Percentiles rank a stretch among this genome's conserved stretches.
Conservation (phyloP, 139 green algal genomes). For the Haematococcus lacustris region DNA sequence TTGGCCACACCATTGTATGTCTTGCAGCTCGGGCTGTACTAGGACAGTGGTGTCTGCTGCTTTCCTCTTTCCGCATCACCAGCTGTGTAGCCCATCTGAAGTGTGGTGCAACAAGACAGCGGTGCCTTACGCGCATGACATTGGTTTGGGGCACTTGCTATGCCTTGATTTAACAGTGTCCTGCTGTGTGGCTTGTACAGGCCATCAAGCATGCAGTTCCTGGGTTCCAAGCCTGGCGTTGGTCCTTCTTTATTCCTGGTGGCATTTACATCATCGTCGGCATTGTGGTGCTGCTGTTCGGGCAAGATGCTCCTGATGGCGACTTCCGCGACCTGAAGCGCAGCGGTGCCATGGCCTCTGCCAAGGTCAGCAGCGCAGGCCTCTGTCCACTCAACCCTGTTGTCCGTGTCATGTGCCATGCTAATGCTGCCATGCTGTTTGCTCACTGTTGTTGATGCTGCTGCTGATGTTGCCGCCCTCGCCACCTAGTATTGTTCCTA, state of each 20-base stretch:
- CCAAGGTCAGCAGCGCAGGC: constrained; percentile 12
- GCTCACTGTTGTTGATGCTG: no score
- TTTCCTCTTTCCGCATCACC: no score
- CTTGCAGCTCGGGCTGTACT: no score
- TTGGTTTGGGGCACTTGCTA: no score
- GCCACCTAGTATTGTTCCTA: not conserved
- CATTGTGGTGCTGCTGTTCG: constrained; percentile 41
- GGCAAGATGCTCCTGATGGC: constrained; percentile 81
- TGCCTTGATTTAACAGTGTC: no score
- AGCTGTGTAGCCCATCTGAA: no score
- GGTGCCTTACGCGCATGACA: no score
- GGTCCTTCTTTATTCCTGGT: constrained; percentile 70
- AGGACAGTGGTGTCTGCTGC: no score
- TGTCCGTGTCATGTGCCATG: not conserved
- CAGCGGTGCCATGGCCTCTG: constrained; percentile 59
- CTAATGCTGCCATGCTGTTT: not conserved
- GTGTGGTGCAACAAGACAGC: no score
- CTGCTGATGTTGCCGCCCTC: not conserved
- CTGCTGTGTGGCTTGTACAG: constrained; percentile 17
- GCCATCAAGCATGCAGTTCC: constrained; percentile 5
- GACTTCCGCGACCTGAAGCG: constrained; percentile 73
- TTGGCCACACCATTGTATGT: no score
- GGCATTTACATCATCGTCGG: constrained; percentile 67
- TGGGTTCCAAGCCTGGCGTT: constrained; percentile 44
- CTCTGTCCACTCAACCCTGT: not conserved